Conservation (phyloP, 768 basidiomycete species). For the Leccinum arenicola region DNA sequence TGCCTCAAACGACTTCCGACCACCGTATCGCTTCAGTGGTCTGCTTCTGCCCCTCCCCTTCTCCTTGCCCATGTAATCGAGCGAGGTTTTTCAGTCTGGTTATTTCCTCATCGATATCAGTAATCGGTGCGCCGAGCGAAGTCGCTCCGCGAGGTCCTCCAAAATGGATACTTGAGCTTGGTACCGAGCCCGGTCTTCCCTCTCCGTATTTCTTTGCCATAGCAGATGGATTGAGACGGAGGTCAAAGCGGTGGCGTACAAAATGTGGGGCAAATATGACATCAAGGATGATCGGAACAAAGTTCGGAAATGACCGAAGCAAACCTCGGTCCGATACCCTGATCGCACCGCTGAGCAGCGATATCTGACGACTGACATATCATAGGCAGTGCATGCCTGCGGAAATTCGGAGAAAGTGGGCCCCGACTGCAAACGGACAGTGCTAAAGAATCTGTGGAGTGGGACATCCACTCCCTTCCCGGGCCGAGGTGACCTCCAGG, state of each 20-base stretch:
- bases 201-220: conserved; percentile 45
- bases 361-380: conserved; percentile 13
- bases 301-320: not conserved
- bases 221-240: conserved; percentile 69
- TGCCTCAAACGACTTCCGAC: conserved; percentile 50
- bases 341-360: conserved; percentile 2
- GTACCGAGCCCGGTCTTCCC: conserved; percentile 52
- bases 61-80: conserved; percentile 30
- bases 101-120: conserved; percentile 44
- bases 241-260: conserved; percentile 63
- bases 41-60: conserved; percentile 6
- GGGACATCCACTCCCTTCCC: not conserved
- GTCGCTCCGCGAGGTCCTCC: conserved; percentile 51
- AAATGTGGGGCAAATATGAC: conserved; percentile 58
- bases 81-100: conserved; percentile 53
- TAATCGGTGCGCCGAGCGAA: conserved; percentile 46
- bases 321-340: not conserved
- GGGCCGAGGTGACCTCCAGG: too few species aligned
- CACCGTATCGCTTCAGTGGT: conserved; percentile 36
- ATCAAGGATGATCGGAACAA: conserved; percentile 10
- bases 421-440: not conserved
- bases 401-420: not conserved
- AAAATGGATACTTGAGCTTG: conserved; percentile 63
- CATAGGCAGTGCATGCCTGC: not conserved
- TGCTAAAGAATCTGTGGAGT: not conserved